phyloP scores from a whole-genome alignment of 2,329 filamentous ascomycete genomes.

The Immersiporthe knoxdaviesiana region DNA sequence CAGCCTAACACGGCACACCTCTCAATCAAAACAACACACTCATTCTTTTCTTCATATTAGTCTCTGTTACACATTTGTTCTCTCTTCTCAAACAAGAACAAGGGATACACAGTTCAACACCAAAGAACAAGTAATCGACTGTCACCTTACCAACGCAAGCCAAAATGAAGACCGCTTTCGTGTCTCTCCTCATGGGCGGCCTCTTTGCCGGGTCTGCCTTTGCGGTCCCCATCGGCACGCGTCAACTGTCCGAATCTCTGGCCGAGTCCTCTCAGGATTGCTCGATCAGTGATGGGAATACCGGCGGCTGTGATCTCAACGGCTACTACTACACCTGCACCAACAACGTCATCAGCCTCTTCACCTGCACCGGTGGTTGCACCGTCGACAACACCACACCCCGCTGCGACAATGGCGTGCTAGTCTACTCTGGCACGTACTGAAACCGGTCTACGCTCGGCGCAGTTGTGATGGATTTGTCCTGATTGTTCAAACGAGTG shows the following conservation, averaged over 20 bases:
- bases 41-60: too few relatives aligned
- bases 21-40: neutral
- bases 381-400: neutral
- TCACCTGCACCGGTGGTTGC: constrained; percentile 3
- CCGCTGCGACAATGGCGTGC: neutral
- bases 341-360: neutral
- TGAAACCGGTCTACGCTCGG: neutral
- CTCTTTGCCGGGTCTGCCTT: neutral
- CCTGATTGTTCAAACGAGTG: too few relatives aligned
- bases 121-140: neutral
- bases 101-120: neutral
- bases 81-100: neutral
- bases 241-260: neutral
- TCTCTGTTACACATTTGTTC: too few relatives aligned
- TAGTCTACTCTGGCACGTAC: neutral
- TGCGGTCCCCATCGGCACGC: neutral
- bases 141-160: neutral
- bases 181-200: neutral
- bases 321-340: neutral
- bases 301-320: neutral
- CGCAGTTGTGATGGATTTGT: neutral
- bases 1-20: neutral
- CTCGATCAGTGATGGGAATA: too few relatives aligned
- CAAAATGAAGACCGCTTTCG: neutral
- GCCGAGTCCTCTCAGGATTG: neutral